These are phyloP conservation scores for Mitragyna speciosa DNA, from an alignment of 257 asterid genomes.

Conservation along the genomic window DNA sequence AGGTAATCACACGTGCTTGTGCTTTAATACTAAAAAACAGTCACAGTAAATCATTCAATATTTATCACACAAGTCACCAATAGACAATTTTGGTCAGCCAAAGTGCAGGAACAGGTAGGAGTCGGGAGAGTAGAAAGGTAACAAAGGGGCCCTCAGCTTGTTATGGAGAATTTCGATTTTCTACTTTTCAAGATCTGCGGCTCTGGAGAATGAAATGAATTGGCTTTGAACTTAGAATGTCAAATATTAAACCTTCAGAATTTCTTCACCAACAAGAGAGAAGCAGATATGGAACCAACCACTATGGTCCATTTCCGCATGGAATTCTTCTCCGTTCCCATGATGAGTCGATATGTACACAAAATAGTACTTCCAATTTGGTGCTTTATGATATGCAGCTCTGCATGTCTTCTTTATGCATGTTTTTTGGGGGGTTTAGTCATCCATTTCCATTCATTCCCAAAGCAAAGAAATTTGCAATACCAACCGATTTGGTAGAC, in stretches of 20 bases:
- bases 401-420: neutral
- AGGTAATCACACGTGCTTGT: constrained; percentile 19
- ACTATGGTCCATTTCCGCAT: constrained; percentile 10
- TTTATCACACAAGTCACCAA: neutral
- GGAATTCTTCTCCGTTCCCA: neutral
- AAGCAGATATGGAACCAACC: neutral
- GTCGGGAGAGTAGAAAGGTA: neutral
- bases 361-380: neutral
- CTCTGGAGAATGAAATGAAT: neutral
- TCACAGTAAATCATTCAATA: constrained; percentile 8
- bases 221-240: neutral
- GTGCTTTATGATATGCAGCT: neutral
- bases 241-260: neutral
- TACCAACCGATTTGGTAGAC: neutral
- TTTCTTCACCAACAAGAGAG: neutral
- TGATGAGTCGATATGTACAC: neutral
- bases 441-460: neutral
- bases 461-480: neutral
- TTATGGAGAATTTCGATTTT: neutral
- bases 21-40: neutral
- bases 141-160: neutral
- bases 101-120: neutral
- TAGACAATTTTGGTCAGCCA: neutral
- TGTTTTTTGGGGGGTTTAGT: neutral
- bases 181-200: constrained; percentile 34